A percentile compares a stretch with the other conserved stretches of the same genome.
phyloP scores from a whole-genome alignment of 2,329 filamentous ascomycete genomes.

The Xylaria hypoxylon region DNA sequence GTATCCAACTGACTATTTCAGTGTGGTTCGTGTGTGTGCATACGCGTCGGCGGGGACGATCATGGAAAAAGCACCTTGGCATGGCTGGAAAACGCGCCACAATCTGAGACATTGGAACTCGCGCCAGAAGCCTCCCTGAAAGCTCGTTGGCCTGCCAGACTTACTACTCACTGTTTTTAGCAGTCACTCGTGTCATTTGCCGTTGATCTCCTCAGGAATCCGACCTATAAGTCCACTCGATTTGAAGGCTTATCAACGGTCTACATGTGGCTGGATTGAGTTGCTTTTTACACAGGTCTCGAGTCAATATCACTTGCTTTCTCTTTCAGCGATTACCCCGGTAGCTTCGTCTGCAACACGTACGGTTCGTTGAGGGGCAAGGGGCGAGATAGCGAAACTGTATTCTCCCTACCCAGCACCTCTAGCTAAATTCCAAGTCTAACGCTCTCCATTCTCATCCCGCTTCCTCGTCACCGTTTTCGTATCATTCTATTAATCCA shows the following conservation, averaged over 20 bases:
- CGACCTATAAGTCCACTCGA: slow-evolving; percentile 5
- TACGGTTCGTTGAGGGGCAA: background rate
- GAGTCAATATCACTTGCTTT: slow-evolving; percentile 12
- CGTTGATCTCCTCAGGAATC: background rate
- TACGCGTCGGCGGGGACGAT: slow-evolving; percentile 31
- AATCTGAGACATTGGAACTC: slow-evolving; percentile 27
- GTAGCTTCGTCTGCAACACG: slow-evolving; percentile 1
- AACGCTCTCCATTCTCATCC: background rate
- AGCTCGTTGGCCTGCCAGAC: slow-evolving; percentile 26
- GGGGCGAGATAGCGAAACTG: background rate
- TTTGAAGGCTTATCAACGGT: slow-evolving; percentile 13
- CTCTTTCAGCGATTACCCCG: slow-evolving; percentile 9
- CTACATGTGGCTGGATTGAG: slow-evolving; percentile 9
- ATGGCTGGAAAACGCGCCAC: slow-evolving; percentile 11
- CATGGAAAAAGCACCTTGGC: slow-evolving; percentile 25
- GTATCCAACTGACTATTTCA: slow-evolving; percentile 1
- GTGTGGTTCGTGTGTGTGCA: slow-evolving; percentile 17
- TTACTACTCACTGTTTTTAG: slow-evolving; percentile 7
- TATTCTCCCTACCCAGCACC: background rate
- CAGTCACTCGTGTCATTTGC: background rate
- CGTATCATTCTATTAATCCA: background rate
- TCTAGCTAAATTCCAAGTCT: background rate
- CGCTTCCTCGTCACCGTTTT: background rate
- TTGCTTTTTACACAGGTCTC: slow-evolving; percentile 25
- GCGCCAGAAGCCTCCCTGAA: slow-evolving; percentile 28